Evolutionary conservation across 495 filamentous ascomycete genomes (phyloP), one percentile per base, ranked within the genome.

Genomic region (Trichoderma gamsii): DNA sequence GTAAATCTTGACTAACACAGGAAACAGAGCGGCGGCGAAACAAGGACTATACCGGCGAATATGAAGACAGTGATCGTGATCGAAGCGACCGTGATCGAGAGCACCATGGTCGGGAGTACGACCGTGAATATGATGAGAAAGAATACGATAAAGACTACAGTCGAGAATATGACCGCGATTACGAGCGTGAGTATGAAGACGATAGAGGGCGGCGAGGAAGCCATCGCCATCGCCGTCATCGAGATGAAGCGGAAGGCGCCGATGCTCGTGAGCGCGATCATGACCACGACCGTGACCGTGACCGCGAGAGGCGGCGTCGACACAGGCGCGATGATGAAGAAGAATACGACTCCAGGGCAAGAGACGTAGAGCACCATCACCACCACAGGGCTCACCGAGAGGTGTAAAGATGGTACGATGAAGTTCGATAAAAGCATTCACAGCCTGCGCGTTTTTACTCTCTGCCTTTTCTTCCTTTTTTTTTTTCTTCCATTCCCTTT

Each of bases 131-230:
- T 16, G 72, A 70, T 7, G 35, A 38, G 8, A 38, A 7, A 46
- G 80, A 82, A 46, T 71, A 71, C 51, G 78, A 78, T 61, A 69
- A 72, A 13, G 75, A 79, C 38, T 16, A 64, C 15, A 72, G 70
- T 8, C 72, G 69, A 18, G 69, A 32, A 3, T 25, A 69, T 21
- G 72, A 70, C 23, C 74, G 71, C 23, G 68, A 73, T 29, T 68
- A 65, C 23, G 72, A 75, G 12, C 66, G 71, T 25, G 73, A 75
- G 43, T 68, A 73, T 21, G 72, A 73, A 7, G 73, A 76, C 51
- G 76, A 75, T 49, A 74, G 79, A 49, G 71, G 72, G 65, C 70
- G 69, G 25, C 70, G 72, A 44, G 63, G 69, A 23, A 70, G 70
- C 29, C 75, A 72, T 13, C 76, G 73, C 7, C 76, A 73, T 51